phyloP scores from a whole-genome alignment of 192 early-diverging fungal species.

The Linnemannia schmuckeri region DNA sequence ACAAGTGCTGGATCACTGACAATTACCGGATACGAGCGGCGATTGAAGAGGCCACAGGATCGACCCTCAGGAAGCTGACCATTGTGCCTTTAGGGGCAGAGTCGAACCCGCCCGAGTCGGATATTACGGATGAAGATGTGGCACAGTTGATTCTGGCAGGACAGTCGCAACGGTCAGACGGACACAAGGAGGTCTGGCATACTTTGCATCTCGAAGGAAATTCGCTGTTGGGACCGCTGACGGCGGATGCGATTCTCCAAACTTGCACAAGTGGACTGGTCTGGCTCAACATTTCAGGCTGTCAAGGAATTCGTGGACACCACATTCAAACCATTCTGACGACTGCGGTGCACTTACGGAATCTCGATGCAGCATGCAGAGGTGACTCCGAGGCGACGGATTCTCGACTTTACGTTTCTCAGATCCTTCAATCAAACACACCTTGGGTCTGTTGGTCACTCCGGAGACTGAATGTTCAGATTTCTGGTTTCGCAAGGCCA shows the following conservation, averaged over 20 bases:
- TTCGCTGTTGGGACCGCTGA: not conserved
- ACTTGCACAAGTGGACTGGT: not conserved
- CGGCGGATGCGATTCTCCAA: not conserved
- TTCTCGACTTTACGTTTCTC: not conserved
- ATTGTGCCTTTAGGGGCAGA: not conserved
- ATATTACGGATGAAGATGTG: not conserved
- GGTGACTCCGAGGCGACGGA: not conserved
- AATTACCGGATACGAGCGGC: not conserved
- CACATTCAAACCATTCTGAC: not conserved
- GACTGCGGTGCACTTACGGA: not conserved
- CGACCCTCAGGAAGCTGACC: not conserved
- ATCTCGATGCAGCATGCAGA: not conserved
- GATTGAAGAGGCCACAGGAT: not conserved
- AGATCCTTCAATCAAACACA: not conserved
- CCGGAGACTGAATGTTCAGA: conserved; percentile 16
- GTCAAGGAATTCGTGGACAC: not conserved
- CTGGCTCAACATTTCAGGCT: not conserved
- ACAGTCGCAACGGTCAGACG: not conserved
- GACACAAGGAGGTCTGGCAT: not conserved
- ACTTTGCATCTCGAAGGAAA: not conserved
- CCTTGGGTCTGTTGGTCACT: conserved; percentile 23
- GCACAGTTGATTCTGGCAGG: not conserved
- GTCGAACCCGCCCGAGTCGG: not conserved
- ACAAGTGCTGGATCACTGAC: conserved; percentile 2
- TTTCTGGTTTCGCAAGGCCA: conserved; percentile 16